phyloP scores from a whole-genome alignment of 352 stramenopile species.

The Globisporangium perplexum region DNA sequence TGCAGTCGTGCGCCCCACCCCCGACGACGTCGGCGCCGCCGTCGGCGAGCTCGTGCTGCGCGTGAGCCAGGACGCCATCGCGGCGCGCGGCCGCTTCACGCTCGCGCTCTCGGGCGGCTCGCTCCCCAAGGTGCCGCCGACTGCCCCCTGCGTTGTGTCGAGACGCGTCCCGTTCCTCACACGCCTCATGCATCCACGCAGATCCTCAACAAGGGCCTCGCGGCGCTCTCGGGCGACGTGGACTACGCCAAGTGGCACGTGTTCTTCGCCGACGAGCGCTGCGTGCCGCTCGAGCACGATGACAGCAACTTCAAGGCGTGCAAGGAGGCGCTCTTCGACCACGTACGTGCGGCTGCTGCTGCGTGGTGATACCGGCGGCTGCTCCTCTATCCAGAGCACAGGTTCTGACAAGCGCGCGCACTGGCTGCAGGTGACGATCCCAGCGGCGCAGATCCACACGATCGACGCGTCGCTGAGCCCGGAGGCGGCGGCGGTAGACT shows the following conservation, averaged over 20 bases:
- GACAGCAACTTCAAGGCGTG: conserved; percentile 97
- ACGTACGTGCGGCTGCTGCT: conserved; percentile 53
- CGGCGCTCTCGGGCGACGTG: conserved; percentile 66
- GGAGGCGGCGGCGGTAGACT: conserved; percentile 58
- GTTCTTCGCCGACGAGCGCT: conserved; percentile 98
- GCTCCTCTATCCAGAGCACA: no score
- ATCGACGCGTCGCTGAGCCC: conserved; percentile 83
- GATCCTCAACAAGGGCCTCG: conserved; percentile 82
- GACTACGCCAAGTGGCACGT: conserved; percentile 97
- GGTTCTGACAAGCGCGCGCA: neutral
- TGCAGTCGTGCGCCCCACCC: conserved; percentile 42
- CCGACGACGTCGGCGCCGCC: conserved; percentile 52
- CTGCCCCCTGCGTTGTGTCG: neutral
- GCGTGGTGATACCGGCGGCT: no score
- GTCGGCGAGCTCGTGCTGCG: conserved; percentile 64
- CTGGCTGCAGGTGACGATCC: conserved; percentile 50
- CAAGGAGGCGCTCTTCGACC: conserved; percentile 85
- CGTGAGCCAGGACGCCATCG: conserved; percentile 60
- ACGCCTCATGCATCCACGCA: conserved; percentile 12
- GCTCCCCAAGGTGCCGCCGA: conserved; percentile 56
- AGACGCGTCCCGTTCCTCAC: neutral
- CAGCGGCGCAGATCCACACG: conserved; percentile 84
- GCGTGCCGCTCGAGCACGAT: conserved; percentile 85
- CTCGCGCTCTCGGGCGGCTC: conserved; percentile 86
- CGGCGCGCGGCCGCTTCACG: conserved; percentile 56